Evolutionary conservation across 176 grass and related monocot genomes (phyloP), one percentile per base, ranked within the genome.

Genomic region (Bromus sterilis): DNA sequence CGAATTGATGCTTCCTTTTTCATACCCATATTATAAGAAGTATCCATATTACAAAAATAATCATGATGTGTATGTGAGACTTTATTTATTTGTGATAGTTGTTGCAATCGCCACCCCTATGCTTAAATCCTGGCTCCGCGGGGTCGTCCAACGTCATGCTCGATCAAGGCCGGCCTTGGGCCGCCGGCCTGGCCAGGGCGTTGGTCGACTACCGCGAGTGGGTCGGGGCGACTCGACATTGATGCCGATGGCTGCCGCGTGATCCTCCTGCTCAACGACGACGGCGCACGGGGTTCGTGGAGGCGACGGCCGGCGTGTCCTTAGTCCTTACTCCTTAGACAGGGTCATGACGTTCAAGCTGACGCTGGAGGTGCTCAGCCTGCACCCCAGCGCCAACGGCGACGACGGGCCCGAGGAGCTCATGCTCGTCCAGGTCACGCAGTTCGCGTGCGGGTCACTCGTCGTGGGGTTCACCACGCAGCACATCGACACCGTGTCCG

Each of bases 141-240:
- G n/a, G n/a, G n/a, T n/a, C n/a, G n/a, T n/a, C n/a, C n/a, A n/a
- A n/a, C n/a, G n/a, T n/a, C n/a, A n/a, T n/a, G n/a, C n/a, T n/a
- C n/a, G n/a, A n/a, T n/a, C n/a, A n/a, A n/a, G n/a, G n/a, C n/a
- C n/a, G n/a, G n/a, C n/a, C n/a, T n/a, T n/a, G n/a, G n/a, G n/a
- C n/a, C n/a, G 31, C 15, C 0, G 63, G 58, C 1, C 34, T 80
- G 21, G 82, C 87, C 32, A 44, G 3, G 42, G 61, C 64, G 59
- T 67, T 89, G 33, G 62, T 36, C 7, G 71, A 67, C 43, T 89
- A 75, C 68, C 73, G 37, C 15, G 77, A 85, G 49, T 89, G 58
- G 76, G 71, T 67, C 0, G 87, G 82, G 0, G 0, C 59, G 71
- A 2, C 28, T 81, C 13, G 67, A 4, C 68, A 34, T 2, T 2